Conservation (phyloP, 1,139 yeast genomes). For the Scheffersomyces parashehatae region DNA sequence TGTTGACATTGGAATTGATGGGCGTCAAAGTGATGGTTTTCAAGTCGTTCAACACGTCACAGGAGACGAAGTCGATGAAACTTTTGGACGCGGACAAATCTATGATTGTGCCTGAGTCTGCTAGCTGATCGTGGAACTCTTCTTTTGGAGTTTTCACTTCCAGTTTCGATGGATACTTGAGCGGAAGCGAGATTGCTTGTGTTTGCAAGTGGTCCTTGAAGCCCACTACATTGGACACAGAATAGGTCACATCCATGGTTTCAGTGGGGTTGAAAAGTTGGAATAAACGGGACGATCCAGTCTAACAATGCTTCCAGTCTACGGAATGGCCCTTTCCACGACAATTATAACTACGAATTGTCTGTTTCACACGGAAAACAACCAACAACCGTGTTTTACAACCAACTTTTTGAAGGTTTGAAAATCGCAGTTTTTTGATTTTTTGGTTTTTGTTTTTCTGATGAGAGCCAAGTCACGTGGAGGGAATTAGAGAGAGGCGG, state of each 20-base stretch:
- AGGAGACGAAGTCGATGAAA: constrained; percentile 25
- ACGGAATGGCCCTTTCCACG: no score
- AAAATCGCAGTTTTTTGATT: no score
- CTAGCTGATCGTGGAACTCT: constrained; percentile 20
- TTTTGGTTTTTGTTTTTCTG: no score
- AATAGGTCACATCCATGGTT: constrained; percentile 18
- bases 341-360: no score
- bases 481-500: no score
- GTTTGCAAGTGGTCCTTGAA: constrained; percentile 23
- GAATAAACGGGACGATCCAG: no score
- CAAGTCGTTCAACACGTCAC: constrained; percentile 31
- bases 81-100: constrained; percentile 16
- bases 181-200: constrained; percentile 28
- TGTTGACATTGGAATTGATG: constrained; percentile 20
- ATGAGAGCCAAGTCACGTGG: no score
- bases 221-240: constrained; percentile 25
- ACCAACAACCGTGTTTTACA: no score
- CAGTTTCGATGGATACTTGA: constrained; percentile 24
- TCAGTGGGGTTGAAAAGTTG: no score
- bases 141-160: constrained; percentile 16
- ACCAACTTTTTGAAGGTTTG: no score
- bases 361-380: no score
- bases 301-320: no score
- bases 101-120: constrained; percentile 27
- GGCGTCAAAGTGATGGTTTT: constrained; percentile 35